Percentiles rank a stretch among this genome's conserved stretches.
Conservation (phyloP, 1,284 basidiomycete genomes). For the Volvariella surrecta region DNA sequence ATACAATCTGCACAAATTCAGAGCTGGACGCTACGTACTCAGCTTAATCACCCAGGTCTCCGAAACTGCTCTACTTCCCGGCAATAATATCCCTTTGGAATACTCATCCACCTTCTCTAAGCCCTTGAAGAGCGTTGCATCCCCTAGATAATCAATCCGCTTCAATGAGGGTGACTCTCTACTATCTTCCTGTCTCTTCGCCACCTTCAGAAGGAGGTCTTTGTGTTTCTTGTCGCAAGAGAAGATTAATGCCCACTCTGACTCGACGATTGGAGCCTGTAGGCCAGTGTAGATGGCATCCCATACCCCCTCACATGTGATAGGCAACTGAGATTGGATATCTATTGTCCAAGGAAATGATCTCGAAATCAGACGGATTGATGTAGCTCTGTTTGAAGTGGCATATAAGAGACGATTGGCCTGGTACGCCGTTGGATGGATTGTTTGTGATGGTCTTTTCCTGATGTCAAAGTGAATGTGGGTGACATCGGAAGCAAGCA, state of each 20-base stretch:
- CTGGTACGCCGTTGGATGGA: conserved; percentile 33
- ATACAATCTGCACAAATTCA: too few relatives aligned
- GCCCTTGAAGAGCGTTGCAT: conserved; percentile 45
- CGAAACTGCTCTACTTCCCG: conserved; percentile 24
- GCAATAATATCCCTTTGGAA: conserved; percentile 36
- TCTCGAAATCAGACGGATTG: conserved; percentile 1
- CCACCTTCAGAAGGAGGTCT: conserved; percentile 15
- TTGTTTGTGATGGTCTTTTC: conserved; percentile 29
- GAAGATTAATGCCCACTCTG: conserved; percentile 1
- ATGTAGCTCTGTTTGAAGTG: conserved; percentile 18
- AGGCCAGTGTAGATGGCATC: neutral
- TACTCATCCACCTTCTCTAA: conserved; percentile 48
- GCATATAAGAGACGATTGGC: conserved; percentile 26
- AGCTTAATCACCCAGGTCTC: conserved; percentile 31
- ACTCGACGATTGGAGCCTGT: neutral
- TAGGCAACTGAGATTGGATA: neutral
- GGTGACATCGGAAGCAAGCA: conserved; percentile 42
- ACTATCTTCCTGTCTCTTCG: conserved; percentile 16
- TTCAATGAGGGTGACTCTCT: conserved; percentile 22
- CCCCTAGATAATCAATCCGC: conserved; percentile 53
- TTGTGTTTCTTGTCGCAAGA: conserved; percentile 7
- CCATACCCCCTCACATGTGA: conserved; percentile 2
- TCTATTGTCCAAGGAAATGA: conserved; percentile 6
- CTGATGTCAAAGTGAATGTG: conserved; percentile 40
- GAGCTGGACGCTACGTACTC: conserved; percentile 9